These are phyloP conservation scores for Tolypocladium amazonense DNA, from an alignment of 2,329 filamentous ascomycete genomes.

Conservation along the genomic window DNA sequence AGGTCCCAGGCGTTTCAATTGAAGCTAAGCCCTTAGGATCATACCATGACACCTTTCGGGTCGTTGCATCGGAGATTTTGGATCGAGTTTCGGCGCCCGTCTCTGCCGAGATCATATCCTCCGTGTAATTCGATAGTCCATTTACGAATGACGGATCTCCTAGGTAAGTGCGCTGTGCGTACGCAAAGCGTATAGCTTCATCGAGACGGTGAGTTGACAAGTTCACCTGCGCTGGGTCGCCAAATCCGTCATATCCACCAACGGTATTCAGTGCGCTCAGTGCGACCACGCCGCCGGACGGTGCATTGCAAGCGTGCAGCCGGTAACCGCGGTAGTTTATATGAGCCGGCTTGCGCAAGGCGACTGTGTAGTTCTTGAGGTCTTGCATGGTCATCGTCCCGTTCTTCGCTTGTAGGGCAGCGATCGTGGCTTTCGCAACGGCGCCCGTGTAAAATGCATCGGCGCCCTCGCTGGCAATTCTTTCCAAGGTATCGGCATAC, in stretches of 20 bases:
- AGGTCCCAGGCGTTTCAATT: constrained; percentile 54
- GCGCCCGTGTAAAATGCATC: constrained; percentile 61
- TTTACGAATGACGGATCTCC: constrained; percentile 66
- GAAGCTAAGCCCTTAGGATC: constrained; percentile 35
- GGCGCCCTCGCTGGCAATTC: constrained; percentile 53
- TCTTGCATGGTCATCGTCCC: constrained; percentile 72
- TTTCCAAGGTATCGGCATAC: constrained; percentile 63
- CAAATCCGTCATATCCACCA: constrained; percentile 58
- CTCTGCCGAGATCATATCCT: constrained; percentile 52
- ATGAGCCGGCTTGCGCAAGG: constrained; percentile 46
- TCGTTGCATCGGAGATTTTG: constrained; percentile 30
- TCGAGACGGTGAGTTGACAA: constrained; percentile 70
- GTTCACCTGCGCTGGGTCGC: constrained; percentile 37
- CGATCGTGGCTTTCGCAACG: constrained; percentile 60
- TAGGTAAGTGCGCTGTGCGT: constrained; percentile 60
- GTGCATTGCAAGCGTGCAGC: constrained; percentile 56
- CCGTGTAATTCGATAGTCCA: constrained; percentile 49
- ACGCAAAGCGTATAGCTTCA: constrained; percentile 75
- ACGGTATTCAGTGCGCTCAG: constrained; percentile 66
- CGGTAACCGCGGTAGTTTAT: constrained; percentile 62
- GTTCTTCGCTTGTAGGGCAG: constrained; percentile 48
- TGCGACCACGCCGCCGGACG: constrained; percentile 62
- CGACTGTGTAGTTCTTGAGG: constrained; percentile 60
- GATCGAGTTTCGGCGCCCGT: constrained; percentile 41
- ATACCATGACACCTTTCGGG: constrained; percentile 29